These are phyloP conservation scores for Solanum acaule DNA, from an alignment of 257 asterid genomes.

Conservation along the genomic window DNA sequence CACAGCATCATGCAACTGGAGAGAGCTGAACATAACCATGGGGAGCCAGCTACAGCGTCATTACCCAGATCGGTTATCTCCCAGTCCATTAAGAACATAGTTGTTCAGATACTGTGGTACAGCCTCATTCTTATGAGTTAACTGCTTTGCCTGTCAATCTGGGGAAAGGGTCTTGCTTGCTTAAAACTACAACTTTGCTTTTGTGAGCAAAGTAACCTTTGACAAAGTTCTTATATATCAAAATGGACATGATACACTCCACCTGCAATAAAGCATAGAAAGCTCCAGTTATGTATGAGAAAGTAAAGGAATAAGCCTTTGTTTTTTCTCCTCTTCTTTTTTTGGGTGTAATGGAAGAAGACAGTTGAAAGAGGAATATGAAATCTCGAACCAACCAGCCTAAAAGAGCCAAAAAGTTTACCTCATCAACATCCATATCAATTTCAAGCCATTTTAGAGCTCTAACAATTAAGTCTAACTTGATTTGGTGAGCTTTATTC, in stretches of 20 bases:
- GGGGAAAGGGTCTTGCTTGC: conserved; percentile 98
- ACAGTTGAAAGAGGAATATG: neutral
- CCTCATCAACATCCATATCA: conserved; percentile 93
- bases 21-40: neutral
- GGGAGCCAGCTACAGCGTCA: neutral
- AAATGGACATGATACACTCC: conserved; percentile 85
- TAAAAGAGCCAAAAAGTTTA: conserved; percentile 9
- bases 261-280: conserved; percentile 37
- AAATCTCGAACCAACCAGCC: neutral
- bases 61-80: neutral
- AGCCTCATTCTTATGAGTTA: conserved; percentile 26
- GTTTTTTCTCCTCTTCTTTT: neutral
- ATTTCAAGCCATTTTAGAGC: conserved; percentile 87
- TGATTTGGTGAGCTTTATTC: conserved; percentile 81
- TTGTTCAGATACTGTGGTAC: neutral
- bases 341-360: neutral
- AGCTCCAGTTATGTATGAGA: neutral
- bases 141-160: conserved; percentile 69
- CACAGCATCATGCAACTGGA: neutral
- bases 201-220: conserved; percentile 98
- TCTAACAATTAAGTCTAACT: conserved; percentile 76
- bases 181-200: conserved; percentile 83
- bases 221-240: conserved; percentile 78
- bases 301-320: neutral
- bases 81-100: neutral